phyloP scores from a whole-genome alignment of 2,329 filamentous ascomycete species.

The Hypoxylon sp. region DNA sequence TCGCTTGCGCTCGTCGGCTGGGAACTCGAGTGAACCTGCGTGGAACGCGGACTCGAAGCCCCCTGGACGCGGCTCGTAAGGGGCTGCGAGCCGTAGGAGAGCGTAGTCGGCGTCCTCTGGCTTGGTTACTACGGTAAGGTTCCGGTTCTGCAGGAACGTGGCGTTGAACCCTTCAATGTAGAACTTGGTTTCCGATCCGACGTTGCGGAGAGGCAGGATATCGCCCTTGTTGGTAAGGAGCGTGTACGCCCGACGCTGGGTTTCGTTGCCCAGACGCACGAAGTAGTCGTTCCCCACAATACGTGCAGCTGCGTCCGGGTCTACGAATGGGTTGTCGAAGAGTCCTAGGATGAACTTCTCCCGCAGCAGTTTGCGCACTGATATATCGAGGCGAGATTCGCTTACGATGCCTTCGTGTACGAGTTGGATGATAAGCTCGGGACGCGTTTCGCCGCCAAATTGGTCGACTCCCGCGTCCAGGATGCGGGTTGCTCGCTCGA shows the following conservation, averaged over 20 bases:
- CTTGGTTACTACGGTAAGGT: slow-evolving; percentile 52
- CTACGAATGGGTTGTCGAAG: slow-evolving; percentile 65
- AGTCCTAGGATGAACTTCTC: slow-evolving; percentile 67
- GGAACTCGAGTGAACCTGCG: slow-evolving; percentile 58
- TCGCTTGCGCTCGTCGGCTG: slow-evolving; percentile 54
- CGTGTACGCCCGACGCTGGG: slow-evolving; percentile 51
- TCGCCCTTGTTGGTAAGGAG: slow-evolving; percentile 45
- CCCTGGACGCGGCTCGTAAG: slow-evolving; percentile 57
- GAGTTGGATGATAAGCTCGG: slow-evolving; percentile 63
- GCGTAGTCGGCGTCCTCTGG: slow-evolving; percentile 58
- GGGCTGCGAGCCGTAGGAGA: slow-evolving; percentile 56
- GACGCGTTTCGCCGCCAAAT: slow-evolving; percentile 63
- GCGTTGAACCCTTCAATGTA: slow-evolving; percentile 49
- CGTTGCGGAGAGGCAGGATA: slow-evolving; percentile 35
- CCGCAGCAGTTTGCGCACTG: slow-evolving; percentile 60
- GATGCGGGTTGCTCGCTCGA: slow-evolving; percentile 59
- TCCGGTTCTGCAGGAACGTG: slow-evolving; percentile 51
- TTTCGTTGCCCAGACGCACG: slow-evolving; percentile 53
- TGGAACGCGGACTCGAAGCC: slow-evolving; percentile 58
- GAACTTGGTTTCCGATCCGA: slow-evolving; percentile 34
- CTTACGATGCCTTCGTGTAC: slow-evolving; percentile 57
- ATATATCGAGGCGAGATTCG: slow-evolving; percentile 61
- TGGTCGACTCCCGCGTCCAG: slow-evolving; percentile 66
- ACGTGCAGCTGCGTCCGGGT: slow-evolving; percentile 57
- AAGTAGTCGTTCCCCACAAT: slow-evolving; percentile 62